These are phyloP conservation scores for Tulasnella sp. DNA, from an alignment of 768 basidiomycete genomes.

Conservation along the genomic window DNA sequence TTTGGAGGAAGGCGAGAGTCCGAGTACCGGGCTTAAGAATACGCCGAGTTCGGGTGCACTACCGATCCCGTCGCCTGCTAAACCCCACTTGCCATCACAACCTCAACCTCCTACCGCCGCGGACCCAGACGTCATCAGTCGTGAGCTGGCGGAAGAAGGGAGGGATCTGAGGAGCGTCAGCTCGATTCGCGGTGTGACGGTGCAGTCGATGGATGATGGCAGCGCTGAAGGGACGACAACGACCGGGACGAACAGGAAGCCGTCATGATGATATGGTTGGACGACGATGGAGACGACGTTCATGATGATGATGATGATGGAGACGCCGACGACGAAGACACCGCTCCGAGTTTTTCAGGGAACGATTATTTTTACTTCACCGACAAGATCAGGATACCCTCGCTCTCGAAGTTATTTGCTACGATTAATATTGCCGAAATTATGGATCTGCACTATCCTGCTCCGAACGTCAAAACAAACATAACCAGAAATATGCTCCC, in stretches of 20 bases:
- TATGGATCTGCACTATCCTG: not conserved
- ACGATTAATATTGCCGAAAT: not conserved
- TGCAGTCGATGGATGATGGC: conserved; percentile 23
- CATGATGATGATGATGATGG: not conserved
- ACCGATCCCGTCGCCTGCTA: not conserved
- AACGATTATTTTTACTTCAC: not conserved
- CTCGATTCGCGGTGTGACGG: conserved; percentile 66
- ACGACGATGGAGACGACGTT: not conserved
- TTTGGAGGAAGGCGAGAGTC: conserved; percentile 60
- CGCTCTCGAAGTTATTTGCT: not conserved
- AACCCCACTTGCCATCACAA: not conserved
- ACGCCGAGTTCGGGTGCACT: conserved; percentile 24
- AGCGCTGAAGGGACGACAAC: not conserved
- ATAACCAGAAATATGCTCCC: too few species aligned
- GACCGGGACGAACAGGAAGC: not conserved
- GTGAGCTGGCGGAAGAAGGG: conserved; percentile 83
- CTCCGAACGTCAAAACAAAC: not conserved
- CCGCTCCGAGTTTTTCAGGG: not conserved
- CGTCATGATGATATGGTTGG: not conserved
- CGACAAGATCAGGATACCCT: not conserved
- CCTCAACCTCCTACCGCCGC: not conserved
- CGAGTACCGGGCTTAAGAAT: conserved; percentile 29
- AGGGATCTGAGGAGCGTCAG: conserved; percentile 74
- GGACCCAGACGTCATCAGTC: conserved; percentile 37
- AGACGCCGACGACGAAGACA: not conserved